Percentiles rank a stretch among this genome's conserved stretches.
phyloP scores from a whole-genome alignment of 331 rosid species.

The Dryas integrifolia region DNA sequence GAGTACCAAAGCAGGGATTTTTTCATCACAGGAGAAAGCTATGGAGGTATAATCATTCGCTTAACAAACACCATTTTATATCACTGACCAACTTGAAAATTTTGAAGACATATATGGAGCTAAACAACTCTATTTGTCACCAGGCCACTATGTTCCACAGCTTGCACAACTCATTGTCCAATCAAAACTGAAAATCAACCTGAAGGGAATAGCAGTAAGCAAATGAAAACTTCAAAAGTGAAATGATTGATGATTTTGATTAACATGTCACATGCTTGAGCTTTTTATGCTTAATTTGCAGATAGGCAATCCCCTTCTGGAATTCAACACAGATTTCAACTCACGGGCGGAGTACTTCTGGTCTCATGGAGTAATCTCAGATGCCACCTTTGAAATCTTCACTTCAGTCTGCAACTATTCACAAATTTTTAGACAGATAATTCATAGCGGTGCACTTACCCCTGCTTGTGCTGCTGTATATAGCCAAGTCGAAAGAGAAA shows the following conservation, averaged over 20 bases:
- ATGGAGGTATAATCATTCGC: slow-evolving; percentile 38
- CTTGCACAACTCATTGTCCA: slow-evolving; percentile 55
- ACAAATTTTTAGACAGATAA: slow-evolving; percentile 22
- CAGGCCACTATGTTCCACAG: slow-evolving; percentile 74
- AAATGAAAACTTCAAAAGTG: background rate
- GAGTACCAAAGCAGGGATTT: slow-evolving; percentile 48
- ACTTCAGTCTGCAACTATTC: slow-evolving; percentile 37
- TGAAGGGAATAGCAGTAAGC: slow-evolving; percentile 72
- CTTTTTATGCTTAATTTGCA: slow-evolving; percentile 7
- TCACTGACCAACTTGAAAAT: background rate
- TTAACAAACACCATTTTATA: background rate
- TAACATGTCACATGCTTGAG: no score
- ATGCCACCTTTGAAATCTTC: slow-evolving; percentile 24
- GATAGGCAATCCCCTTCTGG: slow-evolving; percentile 52
- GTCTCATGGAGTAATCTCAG: slow-evolving; percentile 51
- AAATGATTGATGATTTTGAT: background rate
- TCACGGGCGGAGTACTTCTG: slow-evolving; percentile 37
- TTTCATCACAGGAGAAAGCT: slow-evolving; percentile 66
- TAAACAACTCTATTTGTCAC: background rate
- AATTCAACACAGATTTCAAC: slow-evolving; percentile 42
- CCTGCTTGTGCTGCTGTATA: slow-evolving; percentile 22
- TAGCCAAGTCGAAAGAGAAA: slow-evolving; percentile 8
- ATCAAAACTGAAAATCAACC: slow-evolving; percentile 41
- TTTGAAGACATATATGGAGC: background rate
- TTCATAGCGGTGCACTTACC: slow-evolving; percentile 5